These are phyloP conservation scores for Xylaria castorea DNA, from an alignment of 495 filamentous ascomycete species.

Conservation along the genomic window DNA sequence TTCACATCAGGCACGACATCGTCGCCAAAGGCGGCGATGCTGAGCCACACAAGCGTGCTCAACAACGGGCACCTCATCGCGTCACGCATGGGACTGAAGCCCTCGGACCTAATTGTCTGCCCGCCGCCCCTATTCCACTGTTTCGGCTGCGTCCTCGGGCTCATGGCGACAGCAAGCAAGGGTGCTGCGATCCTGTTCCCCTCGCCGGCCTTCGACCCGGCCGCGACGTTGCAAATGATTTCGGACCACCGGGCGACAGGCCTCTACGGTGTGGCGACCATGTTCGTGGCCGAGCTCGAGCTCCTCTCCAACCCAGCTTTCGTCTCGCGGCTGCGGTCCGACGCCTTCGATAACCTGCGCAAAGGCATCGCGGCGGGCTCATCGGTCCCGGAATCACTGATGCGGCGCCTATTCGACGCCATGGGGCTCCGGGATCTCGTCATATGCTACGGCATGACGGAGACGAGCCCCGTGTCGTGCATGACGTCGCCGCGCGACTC, in stretches of 20 bases:
- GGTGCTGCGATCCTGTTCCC: slow-evolving; percentile 87
- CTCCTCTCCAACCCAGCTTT: slow-evolving; percentile 64
- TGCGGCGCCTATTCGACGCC: slow-evolving; percentile 77
- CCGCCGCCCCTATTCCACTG: slow-evolving; percentile 93
- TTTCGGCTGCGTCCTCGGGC: slow-evolving; percentile 89
- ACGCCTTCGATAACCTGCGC: slow-evolving; percentile 69
- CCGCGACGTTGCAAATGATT: slow-evolving; percentile 71
- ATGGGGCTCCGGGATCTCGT: slow-evolving; percentile 85
- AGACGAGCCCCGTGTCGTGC: slow-evolving; percentile 87
- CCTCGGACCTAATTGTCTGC: slow-evolving; percentile 77
- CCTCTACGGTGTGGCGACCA: slow-evolving; percentile 92
- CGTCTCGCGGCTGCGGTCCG: slow-evolving; percentile 37
- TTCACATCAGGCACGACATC: slow-evolving; percentile 95
- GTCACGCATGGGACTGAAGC: slow-evolving; percentile 78
- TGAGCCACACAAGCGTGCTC: slow-evolving; percentile 82
- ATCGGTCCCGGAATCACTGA: slow-evolving; percentile 80
- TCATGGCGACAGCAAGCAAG: slow-evolving; percentile 92
- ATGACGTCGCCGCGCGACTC: slow-evolving; percentile 91
- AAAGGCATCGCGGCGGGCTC: slow-evolving; percentile 94
- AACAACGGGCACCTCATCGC: slow-evolving; percentile 90
- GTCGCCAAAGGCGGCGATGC: slow-evolving; percentile 88
- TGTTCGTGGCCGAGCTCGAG: slow-evolving; percentile 90
- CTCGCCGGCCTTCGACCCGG: slow-evolving; percentile 83
- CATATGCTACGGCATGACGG: slow-evolving; percentile 99
- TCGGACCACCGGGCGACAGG: slow-evolving; percentile 81